Evolutionary conservation across 305 asterid species (phyloP).

Genomic region (Fraxinus floribunda): DNA sequence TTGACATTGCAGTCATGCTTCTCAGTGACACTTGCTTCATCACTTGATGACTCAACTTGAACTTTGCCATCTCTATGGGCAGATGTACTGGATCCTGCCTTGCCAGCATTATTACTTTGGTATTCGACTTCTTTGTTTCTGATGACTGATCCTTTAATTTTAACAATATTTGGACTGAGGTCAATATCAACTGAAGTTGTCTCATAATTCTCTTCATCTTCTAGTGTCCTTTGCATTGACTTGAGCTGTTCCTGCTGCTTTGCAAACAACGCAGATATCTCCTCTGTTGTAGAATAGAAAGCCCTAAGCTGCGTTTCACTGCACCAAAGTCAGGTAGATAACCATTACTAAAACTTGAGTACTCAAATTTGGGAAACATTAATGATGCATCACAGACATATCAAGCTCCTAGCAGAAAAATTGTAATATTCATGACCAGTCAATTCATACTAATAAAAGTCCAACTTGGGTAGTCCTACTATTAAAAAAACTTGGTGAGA

Average conservation of each 20-base stretch:
- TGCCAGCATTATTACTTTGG: slow-evolving; percentile 34
- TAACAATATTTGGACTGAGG: slow-evolving; percentile 38
- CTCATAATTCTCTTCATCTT: slow-evolving; percentile 81
- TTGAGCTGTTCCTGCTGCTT: slow-evolving; percentile 97
- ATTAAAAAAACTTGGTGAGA: neutral
- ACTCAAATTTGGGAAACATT: neutral
- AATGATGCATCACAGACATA: neutral
- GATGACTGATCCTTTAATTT: slow-evolving; percentile 23
- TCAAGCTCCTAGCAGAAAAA: neutral
- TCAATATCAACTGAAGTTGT: slow-evolving; percentile 62
- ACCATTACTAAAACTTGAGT: neutral
- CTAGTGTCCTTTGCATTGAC: slow-evolving; percentile 91
- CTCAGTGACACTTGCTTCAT: slow-evolving; percentile 78
- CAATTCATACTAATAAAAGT: neutral
- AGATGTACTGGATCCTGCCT: slow-evolving; percentile 35
- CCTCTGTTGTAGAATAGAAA: slow-evolving; percentile 96
- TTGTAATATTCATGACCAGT: neutral
- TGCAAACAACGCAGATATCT: slow-evolving; percentile 69
- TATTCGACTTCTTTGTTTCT: slow-evolving; percentile 40
- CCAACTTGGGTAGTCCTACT: neutral
- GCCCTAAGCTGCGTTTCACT: slow-evolving; percentile 98
- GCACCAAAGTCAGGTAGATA: slow-evolving; percentile 30
- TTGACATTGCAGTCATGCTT: slow-evolving; percentile 70
- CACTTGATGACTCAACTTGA: slow-evolving; percentile 52
- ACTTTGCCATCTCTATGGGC: slow-evolving; percentile 32